Evolutionary conservation across 2,329 filamentous ascomycete genomes (phyloP).

Genomic region (Alternaria brassicae): DNA sequence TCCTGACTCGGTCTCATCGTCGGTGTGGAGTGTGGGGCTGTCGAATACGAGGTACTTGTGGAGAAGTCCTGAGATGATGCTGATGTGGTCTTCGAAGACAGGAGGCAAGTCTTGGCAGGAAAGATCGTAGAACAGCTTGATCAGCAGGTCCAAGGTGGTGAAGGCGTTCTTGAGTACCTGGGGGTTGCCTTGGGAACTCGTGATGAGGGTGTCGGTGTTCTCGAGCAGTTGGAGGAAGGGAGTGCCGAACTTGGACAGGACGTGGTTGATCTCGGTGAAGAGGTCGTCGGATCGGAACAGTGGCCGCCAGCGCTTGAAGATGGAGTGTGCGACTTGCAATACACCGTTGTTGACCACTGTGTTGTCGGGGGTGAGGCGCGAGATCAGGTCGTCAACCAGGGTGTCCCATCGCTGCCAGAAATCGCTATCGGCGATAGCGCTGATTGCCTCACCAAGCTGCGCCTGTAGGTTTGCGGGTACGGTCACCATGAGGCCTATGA

Average conservation of each 20-base stretch:
- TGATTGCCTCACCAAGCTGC: constrained; percentile 95
- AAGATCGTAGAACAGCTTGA: constrained; percentile 94
- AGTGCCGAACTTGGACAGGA: constrained; percentile 80
- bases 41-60: constrained; percentile 94
- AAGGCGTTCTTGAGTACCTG: constrained; percentile 78
- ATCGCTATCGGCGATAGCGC: constrained; percentile 95
- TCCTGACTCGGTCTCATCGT: constrained; percentile 89
- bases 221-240: constrained; percentile 83
- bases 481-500: constrained; percentile 95
- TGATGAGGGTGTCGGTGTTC: constrained; percentile 73
- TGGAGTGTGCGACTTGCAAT: constrained; percentile 95
- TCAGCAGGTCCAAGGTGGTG: constrained; percentile 82
- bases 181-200: constrained; percentile 77
- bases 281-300: constrained; percentile 92
- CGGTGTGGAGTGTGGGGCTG: constrained; percentile 80
- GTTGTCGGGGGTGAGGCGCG: constrained; percentile 81
- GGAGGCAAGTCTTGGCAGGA: constrained; percentile 97
- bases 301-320: constrained; percentile 95
- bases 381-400: constrained; percentile 91
- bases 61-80: constrained; percentile 76
- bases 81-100: constrained; percentile 88
- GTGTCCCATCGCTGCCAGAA: constrained; percentile 97
- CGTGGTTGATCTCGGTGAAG: constrained; percentile 96
- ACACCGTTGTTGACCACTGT: constrained; percentile 90
- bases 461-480: constrained; percentile 87